A percentile compares a stretch with the other conserved stretches of the same genome.
These are phyloP conservation scores for Erodium trifolium DNA, from an alignment of 441 rosid genomes.

Conservation along the genomic window DNA sequence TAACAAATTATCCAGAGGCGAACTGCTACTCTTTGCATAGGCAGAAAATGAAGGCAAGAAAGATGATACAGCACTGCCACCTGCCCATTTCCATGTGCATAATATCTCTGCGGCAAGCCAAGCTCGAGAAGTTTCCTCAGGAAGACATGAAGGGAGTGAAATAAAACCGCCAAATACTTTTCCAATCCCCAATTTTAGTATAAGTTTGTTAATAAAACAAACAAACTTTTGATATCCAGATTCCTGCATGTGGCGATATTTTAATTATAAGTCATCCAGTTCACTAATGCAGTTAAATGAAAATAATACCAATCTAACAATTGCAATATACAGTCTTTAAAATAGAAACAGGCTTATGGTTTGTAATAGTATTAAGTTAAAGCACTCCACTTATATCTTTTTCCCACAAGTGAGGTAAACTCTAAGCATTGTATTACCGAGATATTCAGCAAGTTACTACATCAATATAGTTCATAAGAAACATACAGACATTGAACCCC, in stretches of 20 bases:
- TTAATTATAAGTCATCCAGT: slow-evolving; percentile 11
- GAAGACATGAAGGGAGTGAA: slow-evolving; percentile 17
- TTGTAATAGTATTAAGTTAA: background rate
- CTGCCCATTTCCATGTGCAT: slow-evolving; percentile 95
- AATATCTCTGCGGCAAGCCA: slow-evolving; percentile 91
- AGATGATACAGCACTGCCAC: slow-evolving; percentile 60
- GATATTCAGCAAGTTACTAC: background rate
- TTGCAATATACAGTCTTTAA: background rate
- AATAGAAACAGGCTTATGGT: background rate
- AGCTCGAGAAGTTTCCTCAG: slow-evolving; percentile 42
- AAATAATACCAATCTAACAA: background rate
- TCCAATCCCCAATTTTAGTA: slow-evolving; percentile 49
- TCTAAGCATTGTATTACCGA: background rate
- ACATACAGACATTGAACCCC: background rate
- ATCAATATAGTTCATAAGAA: background rate
- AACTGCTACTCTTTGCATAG: slow-evolving; percentile 38
- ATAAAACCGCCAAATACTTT: slow-evolving; percentile 36
- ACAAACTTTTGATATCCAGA: slow-evolving; percentile 49
- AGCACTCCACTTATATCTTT: too few relatives aligned
- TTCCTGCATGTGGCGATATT: slow-evolving; percentile 37
- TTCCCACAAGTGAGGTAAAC: too few relatives aligned
- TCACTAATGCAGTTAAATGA: slow-evolving; percentile 8
- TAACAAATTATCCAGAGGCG: slow-evolving; percentile 35
- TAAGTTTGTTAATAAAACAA: slow-evolving; percentile 62
- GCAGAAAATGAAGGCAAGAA: slow-evolving; percentile 61